Evolutionary conservation across 2,329 filamentous ascomycete species (phyloP).

Genomic region (Pseudopithomyces chartarum): DNA sequence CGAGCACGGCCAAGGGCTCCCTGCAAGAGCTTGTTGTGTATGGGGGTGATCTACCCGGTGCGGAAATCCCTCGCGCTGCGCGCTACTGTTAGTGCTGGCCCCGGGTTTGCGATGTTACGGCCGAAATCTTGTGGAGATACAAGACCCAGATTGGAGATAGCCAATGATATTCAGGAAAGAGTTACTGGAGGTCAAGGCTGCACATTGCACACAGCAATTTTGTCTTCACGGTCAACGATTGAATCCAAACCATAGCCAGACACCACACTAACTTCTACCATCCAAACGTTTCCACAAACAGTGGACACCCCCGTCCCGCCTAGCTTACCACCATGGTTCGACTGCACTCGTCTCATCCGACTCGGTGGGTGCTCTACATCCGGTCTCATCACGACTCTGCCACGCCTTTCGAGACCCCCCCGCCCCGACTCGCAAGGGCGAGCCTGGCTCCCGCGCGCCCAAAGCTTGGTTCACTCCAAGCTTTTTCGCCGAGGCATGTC

Average conservation of each 20-base stretch:
- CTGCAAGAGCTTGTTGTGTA: conserved; percentile 14
- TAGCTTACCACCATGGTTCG: conserved; percentile 19
- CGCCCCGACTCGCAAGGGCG: conserved; percentile 11
- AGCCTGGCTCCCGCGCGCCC: conserved; percentile 9
- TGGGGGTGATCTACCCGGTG: conserved; percentile 28
- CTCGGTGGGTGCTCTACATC: conserved; percentile 18
- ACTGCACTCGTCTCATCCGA: conserved; percentile 33
- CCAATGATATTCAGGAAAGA: too few relatives aligned
- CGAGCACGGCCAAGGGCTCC: conserved; percentile 11
- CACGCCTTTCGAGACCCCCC: conserved; percentile 15
- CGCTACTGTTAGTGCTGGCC: conserved; percentile 12
- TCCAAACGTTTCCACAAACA: neutral
- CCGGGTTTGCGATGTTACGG: conserved; percentile 15
- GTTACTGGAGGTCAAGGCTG: neutral
- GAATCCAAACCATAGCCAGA: neutral
- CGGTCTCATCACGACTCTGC: conserved; percentile 26
- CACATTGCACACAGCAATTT: neutral
- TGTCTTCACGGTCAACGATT: neutral
- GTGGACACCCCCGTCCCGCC: neutral
- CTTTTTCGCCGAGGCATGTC: conserved; percentile 25
- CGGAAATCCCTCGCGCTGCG: conserved; percentile 14
- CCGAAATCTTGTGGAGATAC: conserved; percentile 24
- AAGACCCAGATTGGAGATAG: neutral
- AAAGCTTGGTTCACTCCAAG: conserved; percentile 40
- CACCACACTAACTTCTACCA: neutral